These are phyloP conservation scores for Parmelia sp. DNA, from an alignment of 495 filamentous ascomycete species.

Conservation along the genomic window DNA sequence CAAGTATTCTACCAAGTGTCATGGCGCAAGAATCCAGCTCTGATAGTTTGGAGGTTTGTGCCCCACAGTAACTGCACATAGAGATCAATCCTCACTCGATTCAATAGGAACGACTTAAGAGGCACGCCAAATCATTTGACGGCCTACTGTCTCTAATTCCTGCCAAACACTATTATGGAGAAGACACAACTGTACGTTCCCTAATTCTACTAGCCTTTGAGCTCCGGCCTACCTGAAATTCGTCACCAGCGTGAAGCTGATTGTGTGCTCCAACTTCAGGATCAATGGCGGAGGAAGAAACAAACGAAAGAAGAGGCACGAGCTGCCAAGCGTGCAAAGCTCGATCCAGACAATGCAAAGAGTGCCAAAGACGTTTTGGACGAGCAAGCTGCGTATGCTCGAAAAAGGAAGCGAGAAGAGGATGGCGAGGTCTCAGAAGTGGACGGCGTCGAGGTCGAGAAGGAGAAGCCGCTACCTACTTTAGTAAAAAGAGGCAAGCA, in stretches of 20 bases:
- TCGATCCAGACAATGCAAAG: constrained; percentile 75
- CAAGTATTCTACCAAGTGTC: background rate
- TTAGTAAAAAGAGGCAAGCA: constrained; percentile 27
- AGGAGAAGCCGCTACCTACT: constrained; percentile 44
- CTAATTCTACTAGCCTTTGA: constrained; percentile 7
- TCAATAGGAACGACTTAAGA: constrained; percentile 71
- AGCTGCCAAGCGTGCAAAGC: constrained; percentile 70
- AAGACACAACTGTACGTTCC: constrained; percentile 72
- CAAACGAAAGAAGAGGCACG: constrained; percentile 78
- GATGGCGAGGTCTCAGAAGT: constrained; percentile 36
- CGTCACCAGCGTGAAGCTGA: constrained; percentile 1
- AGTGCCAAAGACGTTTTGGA: constrained; percentile 82
- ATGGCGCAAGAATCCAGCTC: constrained; percentile 19
- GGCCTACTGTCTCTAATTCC: constrained; percentile 88
- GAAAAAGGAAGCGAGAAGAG: constrained; percentile 61
- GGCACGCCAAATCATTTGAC: constrained; percentile 81
- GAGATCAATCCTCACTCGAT: background rate
- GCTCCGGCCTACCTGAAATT: background rate
- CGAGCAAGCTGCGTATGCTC: constrained; percentile 51
- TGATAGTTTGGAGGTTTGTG: constrained; percentile 21
- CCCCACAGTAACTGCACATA: background rate
- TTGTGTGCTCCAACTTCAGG: constrained; percentile 39
- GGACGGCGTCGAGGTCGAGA: constrained; percentile 46
- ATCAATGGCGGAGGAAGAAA: constrained; percentile 83
- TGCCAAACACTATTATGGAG: constrained; percentile 84